Base-by-base conservation (phyloP, 169 alveolate genomes). In the Eimeria acervulina region DNA sequence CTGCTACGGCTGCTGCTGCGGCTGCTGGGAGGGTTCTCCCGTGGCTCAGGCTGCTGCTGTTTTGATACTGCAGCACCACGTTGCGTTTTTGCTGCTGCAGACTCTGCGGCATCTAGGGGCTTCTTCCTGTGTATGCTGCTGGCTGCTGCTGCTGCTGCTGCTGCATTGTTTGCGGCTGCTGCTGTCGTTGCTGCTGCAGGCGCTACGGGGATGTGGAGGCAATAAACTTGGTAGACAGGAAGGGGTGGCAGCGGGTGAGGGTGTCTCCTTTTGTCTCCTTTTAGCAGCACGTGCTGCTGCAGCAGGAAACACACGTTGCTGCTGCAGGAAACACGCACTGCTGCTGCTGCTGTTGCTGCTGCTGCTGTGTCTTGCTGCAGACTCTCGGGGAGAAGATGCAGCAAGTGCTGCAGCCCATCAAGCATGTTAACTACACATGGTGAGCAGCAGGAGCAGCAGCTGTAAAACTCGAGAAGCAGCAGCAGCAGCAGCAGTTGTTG, bases 201-300 rank as follows among this genome's bases (percentile, higher is more conserved):
- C 76, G 36, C 42, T 98, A 96, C 96, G 98, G 98, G n/a, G 95
- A 93, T 23, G 96, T 97, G 40, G 93, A 97, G 26, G 95, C 98
- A 33, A 96, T 98, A 10, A 99, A 98, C 94, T 97, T 99, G 74
- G 97, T 99, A 12, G 99, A 99, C 96, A 97, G 52, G 91, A 74
- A 97, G 87, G 98, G 98, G 90, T 98, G 98, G 52, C 96, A 97
- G 33, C 97, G 98, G 96, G 93, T 96, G 47, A 88, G 94, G 88
- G 19, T 74, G 85, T 74, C 85, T 74, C 51, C 61, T 38, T 13
- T 10, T 55, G 42, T 63, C 74, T 63, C 33, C 33, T n/a, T 63
- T 63, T 63, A 23, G 66, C 66, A 13, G 66, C 80, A 13, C 33
- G 15, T 68, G 80, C 80, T 52, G 66, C 66, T 68, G 80, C 33